Evolutionary conservation across 1,284 basidiomycete species (phyloP).

Genomic region (Moesziomyces parantarcticus): DNA sequence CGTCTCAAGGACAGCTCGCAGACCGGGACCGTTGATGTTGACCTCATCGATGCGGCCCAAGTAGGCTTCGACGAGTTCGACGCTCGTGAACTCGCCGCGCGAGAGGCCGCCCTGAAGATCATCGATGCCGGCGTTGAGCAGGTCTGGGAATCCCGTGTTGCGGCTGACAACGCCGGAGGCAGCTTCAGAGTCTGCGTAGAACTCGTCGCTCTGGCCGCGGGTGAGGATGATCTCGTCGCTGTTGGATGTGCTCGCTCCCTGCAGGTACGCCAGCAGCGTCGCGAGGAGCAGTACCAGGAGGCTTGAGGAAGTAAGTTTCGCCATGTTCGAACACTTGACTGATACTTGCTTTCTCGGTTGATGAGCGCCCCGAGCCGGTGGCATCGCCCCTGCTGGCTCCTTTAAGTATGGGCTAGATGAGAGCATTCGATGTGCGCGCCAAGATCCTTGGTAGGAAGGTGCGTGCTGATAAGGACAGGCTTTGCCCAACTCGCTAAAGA

Average conservation of each 20-base stretch:
- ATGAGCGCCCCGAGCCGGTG: neutral
- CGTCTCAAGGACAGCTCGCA: constrained; percentile 76
- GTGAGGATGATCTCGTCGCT: constrained; percentile 1
- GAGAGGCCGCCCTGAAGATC: constrained; percentile 25
- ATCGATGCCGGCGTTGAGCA: constrained; percentile 33
- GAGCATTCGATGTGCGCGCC: neutral
- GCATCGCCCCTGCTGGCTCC: neutral
- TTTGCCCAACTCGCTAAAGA: neutral
- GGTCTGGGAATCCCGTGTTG: constrained; percentile 17
- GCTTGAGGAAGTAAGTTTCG: constrained; percentile 11
- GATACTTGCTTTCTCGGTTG: neutral
- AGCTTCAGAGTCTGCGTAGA: neutral
- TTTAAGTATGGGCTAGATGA: neutral
- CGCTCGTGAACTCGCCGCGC: constrained; percentile 14
- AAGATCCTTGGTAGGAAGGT: neutral
- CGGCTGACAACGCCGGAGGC: neutral
- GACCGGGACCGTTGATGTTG: constrained; percentile 70
- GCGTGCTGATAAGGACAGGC: neutral
- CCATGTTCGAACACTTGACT: constrained; percentile 3
- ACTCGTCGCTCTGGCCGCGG: neutral
- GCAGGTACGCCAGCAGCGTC: constrained; percentile 7
- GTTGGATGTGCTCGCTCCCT: constrained; percentile 1
- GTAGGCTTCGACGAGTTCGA: constrained; percentile 71
- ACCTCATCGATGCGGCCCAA: constrained; percentile 78
- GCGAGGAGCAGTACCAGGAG: constrained; percentile 17